Conservation (phyloP, 371 early-diverging fungal genomes). For the Apophysomyces ossiformis region DNA sequence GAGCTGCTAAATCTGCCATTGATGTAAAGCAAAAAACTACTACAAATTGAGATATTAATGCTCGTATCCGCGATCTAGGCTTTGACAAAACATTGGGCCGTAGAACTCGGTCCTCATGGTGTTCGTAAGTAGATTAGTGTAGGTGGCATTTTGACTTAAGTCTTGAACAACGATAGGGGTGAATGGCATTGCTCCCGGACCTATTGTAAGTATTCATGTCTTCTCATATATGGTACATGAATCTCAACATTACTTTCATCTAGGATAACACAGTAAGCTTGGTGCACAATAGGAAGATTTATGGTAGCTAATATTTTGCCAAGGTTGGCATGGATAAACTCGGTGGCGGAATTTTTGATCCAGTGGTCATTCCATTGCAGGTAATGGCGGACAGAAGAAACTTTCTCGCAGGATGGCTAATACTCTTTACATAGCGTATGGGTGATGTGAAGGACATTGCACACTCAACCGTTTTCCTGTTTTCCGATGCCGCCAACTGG, state of each 20-base stretch:
- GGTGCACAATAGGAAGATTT: not conserved
- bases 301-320: not conserved
- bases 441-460: conserved; percentile 74
- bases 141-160: too few species aligned
- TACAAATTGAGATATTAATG: too few species aligned
- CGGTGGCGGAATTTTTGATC: conserved; percentile 26
- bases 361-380: conserved; percentile 32
- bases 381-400: conserved; percentile 20
- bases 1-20: conserved; percentile 53
- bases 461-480: conserved; percentile 72
- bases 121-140: conserved; percentile 35
- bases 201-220: conserved; percentile 34
- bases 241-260: not conserved
- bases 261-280: conserved; percentile 7
- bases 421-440: conserved; percentile 35
- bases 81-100: conserved; percentile 58
- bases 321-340: conserved; percentile 47
- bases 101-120: conserved; percentile 56
- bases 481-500: conserved; percentile 65
- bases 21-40: conserved; percentile 28
- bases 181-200: conserved; percentile 54
- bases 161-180: conserved; percentile 14
- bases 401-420: conserved; percentile 1
- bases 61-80: conserved; percentile 23
- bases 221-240: too few species aligned